Percentiles rank a stretch among this genome's conserved stretches.
These are phyloP conservation scores for Leptographium galeiforme DNA, from an alignment of 2,329 filamentous ascomycete species.

Conservation along the genomic window DNA sequence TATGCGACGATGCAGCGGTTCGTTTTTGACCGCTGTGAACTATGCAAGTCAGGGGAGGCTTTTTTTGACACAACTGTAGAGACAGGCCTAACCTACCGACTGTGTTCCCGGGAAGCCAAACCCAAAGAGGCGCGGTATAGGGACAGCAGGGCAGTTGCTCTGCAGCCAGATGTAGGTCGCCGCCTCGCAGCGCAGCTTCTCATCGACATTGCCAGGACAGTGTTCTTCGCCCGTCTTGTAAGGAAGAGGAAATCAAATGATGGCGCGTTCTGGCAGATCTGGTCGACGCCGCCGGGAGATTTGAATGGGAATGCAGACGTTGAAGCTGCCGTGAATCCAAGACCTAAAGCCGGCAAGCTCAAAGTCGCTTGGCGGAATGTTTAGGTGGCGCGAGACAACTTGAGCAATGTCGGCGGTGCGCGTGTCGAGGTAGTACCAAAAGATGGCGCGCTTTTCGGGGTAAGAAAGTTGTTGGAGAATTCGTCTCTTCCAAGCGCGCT, in stretches of 20 bases:
- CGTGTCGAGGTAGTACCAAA: not conserved
- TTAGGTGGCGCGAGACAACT: not conserved
- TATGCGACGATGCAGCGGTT: not conserved
- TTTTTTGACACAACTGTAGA: too few relatives aligned
- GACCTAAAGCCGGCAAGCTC: conserved; percentile 5
- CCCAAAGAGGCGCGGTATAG: conserved; percentile 17
- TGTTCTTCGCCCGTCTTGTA: conserved; percentile 19
- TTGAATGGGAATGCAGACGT: conserved; percentile 19
- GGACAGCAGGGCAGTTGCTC: conserved; percentile 21
- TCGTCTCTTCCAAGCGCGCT: not conserved
- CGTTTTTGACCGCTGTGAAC: not conserved
- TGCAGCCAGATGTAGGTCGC: conserved; percentile 25
- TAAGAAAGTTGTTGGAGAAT: not conserved
- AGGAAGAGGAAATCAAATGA: conserved; percentile 13
- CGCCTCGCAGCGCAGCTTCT: conserved; percentile 24
- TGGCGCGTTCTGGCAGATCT: not conserved
- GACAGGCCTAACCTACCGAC: not conserved
- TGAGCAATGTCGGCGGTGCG: not conserved
- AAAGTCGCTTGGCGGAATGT: not conserved
- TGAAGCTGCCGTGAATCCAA: conserved; percentile 22
- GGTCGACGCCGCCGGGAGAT: conserved; percentile 7
- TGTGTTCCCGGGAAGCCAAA: conserved; percentile 6
- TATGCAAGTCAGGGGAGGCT: not conserved
- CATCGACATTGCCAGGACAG: conserved; percentile 23
- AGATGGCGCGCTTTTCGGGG: not conserved